Evolutionary conservation across 2,329 filamentous ascomycete species (phyloP), one percentile per base, ranked within the genome.

Genomic region (Teratosphaeria gauchensis): DNA sequence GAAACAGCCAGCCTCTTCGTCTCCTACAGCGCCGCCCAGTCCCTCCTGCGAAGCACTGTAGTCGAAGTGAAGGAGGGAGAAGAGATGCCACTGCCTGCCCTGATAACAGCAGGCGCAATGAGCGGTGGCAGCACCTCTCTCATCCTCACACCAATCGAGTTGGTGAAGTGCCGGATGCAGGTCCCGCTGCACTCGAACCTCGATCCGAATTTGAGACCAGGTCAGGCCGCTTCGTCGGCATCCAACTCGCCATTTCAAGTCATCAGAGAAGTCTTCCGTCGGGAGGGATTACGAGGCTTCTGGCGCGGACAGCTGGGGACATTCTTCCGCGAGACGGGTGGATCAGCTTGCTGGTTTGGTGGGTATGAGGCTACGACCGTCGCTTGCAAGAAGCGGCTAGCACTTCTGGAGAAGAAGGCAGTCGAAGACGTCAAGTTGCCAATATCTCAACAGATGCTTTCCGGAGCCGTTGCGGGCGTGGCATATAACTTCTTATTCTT

Each of bases 111-210:
- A 19, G 94, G 94, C 53, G 92, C 89, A 54, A 87, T 90, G 59
- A 88, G 92, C 1, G 94, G 94, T 35, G 88, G 89, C 46, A 88
- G 96, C 68, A 95, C 94, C 0, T 96, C 90, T 0, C 81, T 96
- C 54, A 84, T 96, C 33, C 83, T 99, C 62, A 99, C 94, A 0
- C 94, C 94, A 0, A 90, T 99, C 65, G 94, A 99, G 76, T 83
- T 99, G 56, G 89, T 99, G 71, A 99, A 99, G 76, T 99, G 94
- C 82, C 95, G 94, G 75, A 95, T 99, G 77, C 94, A 99, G 73
- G 92, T 92, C 0, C 90, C 82, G 16, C 58, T 76, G 4, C 71
- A 76, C 54, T 66, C 68, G 1, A 57, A 64, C 14, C 51, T 68
- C 53, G 69, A 72, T 51, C 62, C 66, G 1, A 65, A 58, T 1